A percentile compares a stretch with the other conserved stretches of the same genome.
Conservation (phyloP, 2,329 filamentous ascomycete genomes). For the Fusarium sp. region DNA sequence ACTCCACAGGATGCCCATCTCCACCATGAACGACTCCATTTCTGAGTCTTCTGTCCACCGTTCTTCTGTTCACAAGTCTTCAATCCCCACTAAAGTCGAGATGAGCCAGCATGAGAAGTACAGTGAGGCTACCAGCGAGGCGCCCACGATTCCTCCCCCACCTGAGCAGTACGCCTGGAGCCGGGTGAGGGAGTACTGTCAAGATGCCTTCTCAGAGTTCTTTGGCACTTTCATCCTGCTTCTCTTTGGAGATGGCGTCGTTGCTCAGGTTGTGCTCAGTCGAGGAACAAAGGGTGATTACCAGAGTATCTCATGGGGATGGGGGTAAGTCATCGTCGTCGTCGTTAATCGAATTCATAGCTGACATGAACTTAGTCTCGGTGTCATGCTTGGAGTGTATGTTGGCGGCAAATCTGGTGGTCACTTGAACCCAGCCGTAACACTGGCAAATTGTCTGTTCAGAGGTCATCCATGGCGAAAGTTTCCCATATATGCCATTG, state of each 20-base stretch:
- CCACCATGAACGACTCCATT: slow-evolving; percentile 49
- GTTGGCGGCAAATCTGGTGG: slow-evolving; percentile 73
- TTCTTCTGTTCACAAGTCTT: slow-evolving; percentile 52
- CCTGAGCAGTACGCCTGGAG: slow-evolving; percentile 61
- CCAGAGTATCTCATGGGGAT: slow-evolving; percentile 64
- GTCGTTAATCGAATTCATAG: neutral
- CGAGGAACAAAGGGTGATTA: slow-evolving; percentile 61
- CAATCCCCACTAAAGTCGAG: slow-evolving; percentile 49
- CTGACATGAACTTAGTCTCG: slow-evolving; percentile 59
- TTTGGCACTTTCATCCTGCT: slow-evolving; percentile 76
- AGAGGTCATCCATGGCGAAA: slow-evolving; percentile 77
- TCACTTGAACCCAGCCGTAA: slow-evolving; percentile 79
- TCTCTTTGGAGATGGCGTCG: slow-evolving; percentile 77
- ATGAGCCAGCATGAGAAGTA: slow-evolving; percentile 48
- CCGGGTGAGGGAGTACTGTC: slow-evolving; percentile 61
- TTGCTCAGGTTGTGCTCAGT: slow-evolving; percentile 76
- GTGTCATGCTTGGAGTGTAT: slow-evolving; percentile 78
- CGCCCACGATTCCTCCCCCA: slow-evolving; percentile 25
- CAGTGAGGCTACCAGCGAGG: slow-evolving; percentile 40
- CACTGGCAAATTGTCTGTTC: slow-evolving; percentile 76
- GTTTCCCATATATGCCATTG: slow-evolving; percentile 74
- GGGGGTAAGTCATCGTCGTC: slow-evolving; percentile 56
- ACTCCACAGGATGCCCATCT: slow-evolving; percentile 47
- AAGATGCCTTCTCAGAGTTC: slow-evolving; percentile 75
- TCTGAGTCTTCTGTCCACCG: slow-evolving; percentile 52